Percentiles rank a stretch among this genome's conserved stretches.
These are phyloP conservation scores for Tylopilus cervinicoccineus DNA, from an alignment of 768 basidiomycete species.

Conservation along the genomic window DNA sequence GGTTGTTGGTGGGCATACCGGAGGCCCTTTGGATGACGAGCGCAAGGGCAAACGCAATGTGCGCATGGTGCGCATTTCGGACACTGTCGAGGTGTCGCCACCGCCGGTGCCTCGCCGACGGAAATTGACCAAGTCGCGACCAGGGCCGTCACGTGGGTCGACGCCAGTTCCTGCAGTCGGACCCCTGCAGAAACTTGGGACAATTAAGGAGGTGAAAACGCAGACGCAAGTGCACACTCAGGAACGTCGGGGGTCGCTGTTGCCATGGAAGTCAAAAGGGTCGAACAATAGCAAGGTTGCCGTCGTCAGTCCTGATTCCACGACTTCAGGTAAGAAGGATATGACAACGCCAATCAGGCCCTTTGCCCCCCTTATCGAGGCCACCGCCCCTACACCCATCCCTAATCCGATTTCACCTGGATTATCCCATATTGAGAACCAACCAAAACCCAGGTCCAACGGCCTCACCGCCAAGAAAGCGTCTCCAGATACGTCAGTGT, in stretches of 20 bases:
- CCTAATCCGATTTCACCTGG: neutral
- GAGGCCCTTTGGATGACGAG: neutral
- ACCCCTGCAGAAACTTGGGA: neutral
- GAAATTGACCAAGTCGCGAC: conserved; percentile 23
- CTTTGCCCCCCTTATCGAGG: neutral
- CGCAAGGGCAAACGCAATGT: conserved; percentile 18
- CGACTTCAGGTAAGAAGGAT: neutral
- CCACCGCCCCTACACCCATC: neutral
- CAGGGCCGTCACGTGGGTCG: neutral
- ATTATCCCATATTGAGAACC: neutral
- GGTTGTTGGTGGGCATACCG: neutral
- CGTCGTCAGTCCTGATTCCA: neutral
- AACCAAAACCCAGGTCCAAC: neutral
- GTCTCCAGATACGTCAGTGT: neutral
- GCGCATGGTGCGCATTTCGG: conserved; percentile 24
- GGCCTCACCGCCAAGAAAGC: neutral
- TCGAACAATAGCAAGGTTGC: conserved; percentile 1
- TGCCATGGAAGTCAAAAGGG: conserved; percentile 22
- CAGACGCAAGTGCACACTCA: neutral
- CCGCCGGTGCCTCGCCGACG: conserved; percentile 13
- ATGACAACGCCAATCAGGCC: neutral
- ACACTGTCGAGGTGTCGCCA: conserved; percentile 20
- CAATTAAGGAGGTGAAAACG: neutral
- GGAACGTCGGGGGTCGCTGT: conserved; percentile 18
- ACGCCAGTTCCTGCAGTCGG: neutral